phyloP scores from a whole-genome alignment of 768 basidiomycete species.

The Dacryopinax spathularia region DNA sequence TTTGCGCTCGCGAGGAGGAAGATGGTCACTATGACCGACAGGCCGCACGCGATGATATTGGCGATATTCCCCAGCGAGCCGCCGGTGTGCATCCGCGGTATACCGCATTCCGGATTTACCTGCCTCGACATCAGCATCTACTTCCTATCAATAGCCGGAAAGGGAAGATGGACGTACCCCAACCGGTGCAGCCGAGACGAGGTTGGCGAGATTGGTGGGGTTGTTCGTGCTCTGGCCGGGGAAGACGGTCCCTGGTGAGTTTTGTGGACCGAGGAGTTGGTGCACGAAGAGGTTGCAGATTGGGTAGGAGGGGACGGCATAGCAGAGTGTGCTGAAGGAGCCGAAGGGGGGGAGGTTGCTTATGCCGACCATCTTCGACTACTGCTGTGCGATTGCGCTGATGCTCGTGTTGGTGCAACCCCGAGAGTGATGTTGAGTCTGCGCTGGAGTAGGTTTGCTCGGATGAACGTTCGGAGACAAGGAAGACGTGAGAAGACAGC shows the following conservation, averaged over 20 bases:
- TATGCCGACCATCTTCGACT: background rate
- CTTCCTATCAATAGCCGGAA: conserved; percentile 33
- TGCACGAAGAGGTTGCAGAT: conserved; percentile 93
- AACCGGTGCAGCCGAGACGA: conserved; percentile 12
- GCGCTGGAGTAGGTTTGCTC: background rate
- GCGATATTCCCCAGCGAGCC: conserved; percentile 61
- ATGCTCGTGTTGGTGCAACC: background rate
- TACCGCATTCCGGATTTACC: conserved; percentile 67
- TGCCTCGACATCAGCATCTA: conserved; percentile 80
- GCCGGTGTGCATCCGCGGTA: conserved; percentile 43
- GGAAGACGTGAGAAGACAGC: conserved; percentile 6
- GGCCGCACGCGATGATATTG: conserved; percentile 66
- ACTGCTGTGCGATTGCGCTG: background rate
- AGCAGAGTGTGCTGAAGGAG: conserved; percentile 56
- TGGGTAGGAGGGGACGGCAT: conserved; percentile 59
- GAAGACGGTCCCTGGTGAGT: conserved; percentile 14
- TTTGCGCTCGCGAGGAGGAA: conserved; percentile 43
- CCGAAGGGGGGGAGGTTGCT: conserved; percentile 35
- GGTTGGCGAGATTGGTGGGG: conserved; percentile 9
- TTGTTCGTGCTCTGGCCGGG: conserved; percentile 12
- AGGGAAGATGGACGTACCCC: conserved; percentile 21
- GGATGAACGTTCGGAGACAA: conserved; percentile 11
- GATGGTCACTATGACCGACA: conserved; percentile 49
- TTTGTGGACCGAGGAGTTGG: conserved; percentile 38
- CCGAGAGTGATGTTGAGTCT: background rate